Base-by-base conservation (phyloP, 495 filamentous ascomycete genomes). In the Penicillium alfredii region DNA sequence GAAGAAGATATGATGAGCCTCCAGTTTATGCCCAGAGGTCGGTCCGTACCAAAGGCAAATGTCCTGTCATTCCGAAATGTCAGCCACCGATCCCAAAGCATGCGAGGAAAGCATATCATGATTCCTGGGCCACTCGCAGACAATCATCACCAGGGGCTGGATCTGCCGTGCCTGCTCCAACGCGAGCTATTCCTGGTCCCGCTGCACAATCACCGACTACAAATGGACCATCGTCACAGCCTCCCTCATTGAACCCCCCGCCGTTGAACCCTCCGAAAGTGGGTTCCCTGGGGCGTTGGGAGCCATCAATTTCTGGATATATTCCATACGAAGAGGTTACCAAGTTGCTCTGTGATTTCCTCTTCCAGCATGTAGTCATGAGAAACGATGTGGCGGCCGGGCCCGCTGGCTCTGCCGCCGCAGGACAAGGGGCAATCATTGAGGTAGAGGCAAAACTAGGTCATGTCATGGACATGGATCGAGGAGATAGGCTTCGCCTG, bases 401-500 rank as follows among this genome's bases (percentile, higher is more conserved):
- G 11, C 54, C 63, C 6, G 58, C 63, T 9, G 71, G 67, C 17
- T 61, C 63, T 17, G 70, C 72, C 41, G 60, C 74, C 4, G 45
- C 45, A 6, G 71, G 72, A 15, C 76, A 81, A 34, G 78, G 76
- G 4, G 73, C 83, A n/a, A 72, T 86, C 38, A 72, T 94, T 24
- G 89, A 96, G 59, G 83, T 96, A 37, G 89, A 96, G 62, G 89
- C 87, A 6, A 96, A 95, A 56, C 58, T 97, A 11, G 90, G 90
- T 32, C 79, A 74, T 26, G 59, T 95, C 10, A 74, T 94, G 25
- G 80, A 88, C 49, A 78, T 72, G 56, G 71, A 73, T 40, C 80
- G 75, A 2, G 72, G 78, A 33, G 69, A 81, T n/a, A 73, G 88
- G 22, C 61, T 90, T 23, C 56, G 57, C 2, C 52, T 90, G 12